phyloP scores from a whole-genome alignment of 352 stramenopile genomes.

The Phytopythium kandeliae region DNA sequence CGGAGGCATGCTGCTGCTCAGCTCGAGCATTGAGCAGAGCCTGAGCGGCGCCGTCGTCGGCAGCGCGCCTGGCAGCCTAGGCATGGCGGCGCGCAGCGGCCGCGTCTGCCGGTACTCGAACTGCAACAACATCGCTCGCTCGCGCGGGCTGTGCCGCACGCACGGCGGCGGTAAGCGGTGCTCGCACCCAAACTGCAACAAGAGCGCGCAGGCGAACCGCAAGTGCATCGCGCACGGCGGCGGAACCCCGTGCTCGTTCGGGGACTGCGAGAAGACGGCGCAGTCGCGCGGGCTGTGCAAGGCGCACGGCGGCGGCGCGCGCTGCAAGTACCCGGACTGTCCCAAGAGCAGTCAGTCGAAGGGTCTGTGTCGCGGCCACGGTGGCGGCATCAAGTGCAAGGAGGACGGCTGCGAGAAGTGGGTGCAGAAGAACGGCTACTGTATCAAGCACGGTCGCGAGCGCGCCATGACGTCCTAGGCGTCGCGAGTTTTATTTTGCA shows the following conservation, averaged over 20 bases:
- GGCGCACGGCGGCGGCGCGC: conserved; percentile 71
- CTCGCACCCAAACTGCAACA: conserved; percentile 80
- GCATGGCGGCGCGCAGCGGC: conserved; percentile 34
- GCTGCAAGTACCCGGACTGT: conserved; percentile 82
- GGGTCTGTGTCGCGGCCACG: conserved; percentile 75
- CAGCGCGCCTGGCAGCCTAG: conserved; percentile 6
- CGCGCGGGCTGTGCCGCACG: conserved; percentile 64
- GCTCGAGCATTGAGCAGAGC: conserved; percentile 57
- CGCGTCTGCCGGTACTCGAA: conserved; percentile 77
- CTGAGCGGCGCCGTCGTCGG: conserved; percentile 11
- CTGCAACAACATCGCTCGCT: conserved; percentile 85
- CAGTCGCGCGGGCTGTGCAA: conserved; percentile 83
- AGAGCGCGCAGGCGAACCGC: conserved; percentile 83
- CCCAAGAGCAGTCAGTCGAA: conserved; percentile 84
- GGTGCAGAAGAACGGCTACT: conserved; percentile 88
- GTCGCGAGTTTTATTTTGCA: conserved; percentile 1
- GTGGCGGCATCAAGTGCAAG: conserved; percentile 84
- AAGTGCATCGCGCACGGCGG: conserved; percentile 86
- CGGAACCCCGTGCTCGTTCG: conserved; percentile 80
- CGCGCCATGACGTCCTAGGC: conserved; percentile 52
- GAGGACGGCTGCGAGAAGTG: conserved; percentile 83
- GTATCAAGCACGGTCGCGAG: conserved; percentile 85
- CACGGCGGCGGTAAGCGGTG: conserved; percentile 77
- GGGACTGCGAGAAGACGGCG: conserved; percentile 83
- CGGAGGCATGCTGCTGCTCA: conserved; percentile 55